A percentile compares a stretch with the other conserved stretches of the same genome.
These are phyloP conservation scores for Cryoendolithus antarcticus DNA, from an alignment of 2,329 filamentous ascomycete genomes.

Conservation along the genomic window DNA sequence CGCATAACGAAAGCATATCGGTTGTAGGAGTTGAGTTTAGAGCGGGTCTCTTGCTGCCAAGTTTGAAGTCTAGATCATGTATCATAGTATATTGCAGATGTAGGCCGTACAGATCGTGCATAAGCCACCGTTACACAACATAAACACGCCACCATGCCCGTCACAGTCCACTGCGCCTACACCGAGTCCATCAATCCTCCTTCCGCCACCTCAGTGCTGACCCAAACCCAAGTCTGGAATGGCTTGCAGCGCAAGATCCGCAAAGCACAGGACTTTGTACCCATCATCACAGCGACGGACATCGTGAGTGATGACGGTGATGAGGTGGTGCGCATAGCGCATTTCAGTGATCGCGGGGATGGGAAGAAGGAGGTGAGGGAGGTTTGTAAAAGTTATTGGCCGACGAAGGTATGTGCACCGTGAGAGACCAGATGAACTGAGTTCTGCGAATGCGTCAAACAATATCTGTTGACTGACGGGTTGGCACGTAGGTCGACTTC, in stretches of 20 bases:
- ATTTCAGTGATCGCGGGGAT: constrained; percentile 25
- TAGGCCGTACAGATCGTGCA: too few species aligned
- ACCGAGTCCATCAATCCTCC: constrained; percentile 34
- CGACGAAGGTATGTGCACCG: constrained; percentile 25
- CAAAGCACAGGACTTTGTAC: constrained; percentile 34
- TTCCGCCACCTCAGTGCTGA: constrained; percentile 25
- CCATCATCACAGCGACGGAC: constrained; percentile 29
- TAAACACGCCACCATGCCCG: too few species aligned
- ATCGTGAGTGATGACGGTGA: constrained; percentile 27
- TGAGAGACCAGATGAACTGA: background rate
- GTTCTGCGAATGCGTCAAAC: too few species aligned
- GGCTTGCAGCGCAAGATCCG: constrained; percentile 36
- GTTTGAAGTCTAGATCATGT: too few species aligned
- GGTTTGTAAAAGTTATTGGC: constrained; percentile 26
- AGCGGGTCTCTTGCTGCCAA: too few species aligned
- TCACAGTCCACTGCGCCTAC: constrained; percentile 27
- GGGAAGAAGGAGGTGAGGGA: constrained; percentile 24
- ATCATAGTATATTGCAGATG: too few species aligned
- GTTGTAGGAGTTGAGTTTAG: too few species aligned
- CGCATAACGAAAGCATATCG: too few species aligned
- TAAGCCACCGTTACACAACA: background rate
- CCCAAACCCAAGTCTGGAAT: constrained; percentile 24
- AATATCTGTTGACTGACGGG: constrained; percentile 1
- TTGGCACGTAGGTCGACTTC: constrained; percentile 31
- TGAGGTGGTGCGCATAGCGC: constrained; percentile 24